Base-by-base conservation (phyloP, 1,284 basidiomycete genomes). In the Malassezia vespertilionis region DNA sequence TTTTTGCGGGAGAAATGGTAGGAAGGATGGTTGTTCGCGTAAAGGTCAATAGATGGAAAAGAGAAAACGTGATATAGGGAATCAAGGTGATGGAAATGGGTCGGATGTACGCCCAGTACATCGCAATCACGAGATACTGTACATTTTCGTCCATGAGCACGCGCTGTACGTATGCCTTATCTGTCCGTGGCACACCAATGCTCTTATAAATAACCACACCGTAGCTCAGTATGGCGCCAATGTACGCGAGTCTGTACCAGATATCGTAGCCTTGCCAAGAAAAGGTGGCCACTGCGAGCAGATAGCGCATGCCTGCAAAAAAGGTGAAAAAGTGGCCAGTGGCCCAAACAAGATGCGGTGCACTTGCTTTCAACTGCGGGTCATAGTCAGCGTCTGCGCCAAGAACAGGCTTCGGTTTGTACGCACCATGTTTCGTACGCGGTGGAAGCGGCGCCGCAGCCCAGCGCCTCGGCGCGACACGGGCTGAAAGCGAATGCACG, bases 91-190 rank as follows among this genome's bases (percentile, higher is more conserved):
- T 60, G 40, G 64, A 65, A 56, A 71, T 70, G 28, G 69, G 65
- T 52, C 62, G 63, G 38, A 55, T 61, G 55, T 65, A 68, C 56
- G 63, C 64, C 69, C 69, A 71, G 60, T 71, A 69, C 24, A 71
- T 51, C 3, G 68, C 66, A 17, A 71, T 50, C 39, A 65, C 56
- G 26, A 69, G 56, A 48, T 71, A 71, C 51, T 70, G 67, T 24
- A 71, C 69, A 44, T 71, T 71, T 49, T 71, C 69, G 35, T 71
- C 69, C 63, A 71, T 65, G 15, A 62, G 44, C 1, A 67, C 66
- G 21, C 69, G 63, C 52, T 71, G 65, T n/a, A 71, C 49, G 54
- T 66, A 69, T 1, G 65, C 53, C 33, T 59, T 60, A 44, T 60
- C 66, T 38, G 65, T 53, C 31, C 67, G 67, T 11, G 69, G 69